Percentiles rank a stretch among this genome's conserved stretches.
These are phyloP conservation scores for Aspergillus neotritici DNA, from an alignment of 2,329 filamentous ascomycete genomes.

Conservation along the genomic window DNA sequence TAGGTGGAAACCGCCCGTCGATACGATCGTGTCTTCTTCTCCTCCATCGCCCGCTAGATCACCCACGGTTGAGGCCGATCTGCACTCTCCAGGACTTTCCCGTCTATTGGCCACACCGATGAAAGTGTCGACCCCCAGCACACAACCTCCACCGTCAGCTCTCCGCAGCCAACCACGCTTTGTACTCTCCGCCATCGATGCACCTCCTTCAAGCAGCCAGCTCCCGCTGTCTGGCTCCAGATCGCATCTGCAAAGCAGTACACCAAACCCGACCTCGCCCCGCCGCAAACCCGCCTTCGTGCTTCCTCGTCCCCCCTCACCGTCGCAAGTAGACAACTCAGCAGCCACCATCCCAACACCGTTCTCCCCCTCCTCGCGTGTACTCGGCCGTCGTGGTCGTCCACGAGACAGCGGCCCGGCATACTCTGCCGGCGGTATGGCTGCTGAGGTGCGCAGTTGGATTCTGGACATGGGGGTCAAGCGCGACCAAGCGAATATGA, in stretches of 20 bases:
- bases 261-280: slow-evolving; percentile 6
- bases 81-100: slow-evolving; percentile 3
- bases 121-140: slow-evolving; percentile 6
- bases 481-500: slow-evolving; percentile 17
- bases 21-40: slow-evolving; percentile 18
- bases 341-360: slow-evolving; percentile 20
- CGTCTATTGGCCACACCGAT: slow-evolving; percentile 4
- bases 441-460: slow-evolving; percentile 38
- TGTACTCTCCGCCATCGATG: slow-evolving; percentile 21
- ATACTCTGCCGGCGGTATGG: slow-evolving; percentile 37
- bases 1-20: slow-evolving; percentile 6
- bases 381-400: slow-evolving; percentile 27
- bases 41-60: slow-evolving; percentile 1
- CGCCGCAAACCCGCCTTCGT: slow-evolving; percentile 34
- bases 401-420: slow-evolving; percentile 14
- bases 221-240: neutral
- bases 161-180: slow-evolving; percentile 27
- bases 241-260: slow-evolving; percentile 4
- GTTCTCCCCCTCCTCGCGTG: slow-evolving; percentile 33
- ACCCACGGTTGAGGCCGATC: slow-evolving; percentile 1
- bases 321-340: slow-evolving; percentile 17
- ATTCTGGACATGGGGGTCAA: slow-evolving; percentile 35
- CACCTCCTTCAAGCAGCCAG: slow-evolving; percentile 15
- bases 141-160: slow-evolving; percentile 13
- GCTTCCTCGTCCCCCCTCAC: slow-evolving; percentile 34